These are phyloP conservation scores for Gautieria morchelliformis DNA, from an alignment of 768 basidiomycete species.

Conservation along the genomic window DNA sequence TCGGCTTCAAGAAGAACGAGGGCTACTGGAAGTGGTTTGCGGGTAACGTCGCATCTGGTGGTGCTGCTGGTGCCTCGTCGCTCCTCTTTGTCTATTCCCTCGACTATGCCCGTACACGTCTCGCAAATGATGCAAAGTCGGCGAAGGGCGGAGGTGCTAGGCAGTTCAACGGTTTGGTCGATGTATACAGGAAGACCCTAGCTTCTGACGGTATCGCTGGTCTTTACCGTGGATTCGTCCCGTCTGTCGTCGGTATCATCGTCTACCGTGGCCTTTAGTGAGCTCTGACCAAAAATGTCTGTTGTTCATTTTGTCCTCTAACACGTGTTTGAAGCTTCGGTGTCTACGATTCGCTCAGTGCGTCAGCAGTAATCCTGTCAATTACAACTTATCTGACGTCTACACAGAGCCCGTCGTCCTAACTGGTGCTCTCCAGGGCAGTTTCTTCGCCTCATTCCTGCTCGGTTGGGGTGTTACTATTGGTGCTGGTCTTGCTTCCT, in stretches of 20 bases:
- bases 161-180: slow-evolving; percentile 98
- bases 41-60: slow-evolving; percentile 97
- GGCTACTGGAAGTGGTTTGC: slow-evolving; percentile 99
- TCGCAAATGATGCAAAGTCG: slow-evolving; percentile 96
- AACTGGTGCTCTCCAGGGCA: slow-evolving; percentile 89
- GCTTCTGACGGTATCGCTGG: slow-evolving; percentile 96
- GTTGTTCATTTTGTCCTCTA: not conserved
- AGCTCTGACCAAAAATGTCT: slow-evolving; percentile 1
- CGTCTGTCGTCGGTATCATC: slow-evolving; percentile 98
- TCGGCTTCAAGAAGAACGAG: slow-evolving; percentile 96
- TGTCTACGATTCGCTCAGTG: slow-evolving; percentile 90
- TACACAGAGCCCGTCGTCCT: slow-evolving; percentile 88
- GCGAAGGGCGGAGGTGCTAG: slow-evolving; percentile 85
- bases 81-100: slow-evolving; percentile 99
- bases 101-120: slow-evolving; percentile 98
- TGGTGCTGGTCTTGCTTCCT: slow-evolving; percentile 98
- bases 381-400: slow-evolving; percentile 21
- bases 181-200: slow-evolving; percentile 96
- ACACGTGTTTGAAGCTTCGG: slow-evolving; percentile 48
- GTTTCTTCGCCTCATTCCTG: slow-evolving; percentile 92
- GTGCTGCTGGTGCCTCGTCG: slow-evolving; percentile 97
- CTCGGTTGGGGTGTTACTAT: slow-evolving; percentile 99
- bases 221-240: slow-evolving; percentile 99
- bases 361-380: slow-evolving; percentile 24
- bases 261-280: slow-evolving; percentile 97